Evolutionary conservation across 176 grass and related monocot species (phyloP).

Genomic region (Olyra latifolia): DNA sequence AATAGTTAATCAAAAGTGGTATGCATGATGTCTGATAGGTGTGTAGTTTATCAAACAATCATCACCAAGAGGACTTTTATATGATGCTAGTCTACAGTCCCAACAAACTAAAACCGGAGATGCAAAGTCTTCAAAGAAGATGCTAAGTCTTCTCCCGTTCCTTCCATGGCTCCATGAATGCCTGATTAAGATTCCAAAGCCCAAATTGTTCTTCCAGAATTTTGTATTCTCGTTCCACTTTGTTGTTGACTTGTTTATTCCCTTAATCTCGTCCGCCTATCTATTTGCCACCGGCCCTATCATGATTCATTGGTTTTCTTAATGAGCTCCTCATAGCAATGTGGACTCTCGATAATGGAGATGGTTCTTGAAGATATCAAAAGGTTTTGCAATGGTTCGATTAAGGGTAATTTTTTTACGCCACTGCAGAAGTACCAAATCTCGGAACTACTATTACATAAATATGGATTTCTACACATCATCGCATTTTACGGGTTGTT

Average conservation of each 20-base stretch:
- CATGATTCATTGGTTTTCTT: too few species aligned
- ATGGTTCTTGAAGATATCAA: not conserved
- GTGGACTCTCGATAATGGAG: not conserved
- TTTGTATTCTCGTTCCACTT: not conserved
- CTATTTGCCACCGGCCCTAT: not conserved
- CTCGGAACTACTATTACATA: too few species aligned
- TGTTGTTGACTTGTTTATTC: conserved; percentile 19
- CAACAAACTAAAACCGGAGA: not conserved
- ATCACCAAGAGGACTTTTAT: not conserved
- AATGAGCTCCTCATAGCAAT: not conserved
- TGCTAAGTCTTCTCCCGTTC: not conserved
- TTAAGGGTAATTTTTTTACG: too few species aligned
- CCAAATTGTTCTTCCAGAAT: not conserved
- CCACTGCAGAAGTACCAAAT: too few species aligned
- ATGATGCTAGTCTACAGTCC: conserved; percentile 6
- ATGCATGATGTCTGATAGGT: not conserved
- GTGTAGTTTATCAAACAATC: not conserved
- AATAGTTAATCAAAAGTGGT: not conserved
- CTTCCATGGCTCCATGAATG: not conserved
- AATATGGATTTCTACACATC: too few species aligned
- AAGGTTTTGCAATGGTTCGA: not conserved
- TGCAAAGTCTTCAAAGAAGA: conserved; percentile 1
- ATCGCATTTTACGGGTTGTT: too few species aligned
- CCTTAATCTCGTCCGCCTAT: not conserved
- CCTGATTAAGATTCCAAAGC: conserved; percentile 9